A percentile compares a stretch with the other conserved stretches of the same genome.
Conservation (phyloP, 1,284 basidiomycete species). For the Malassezia yamatoensis region DNA sequence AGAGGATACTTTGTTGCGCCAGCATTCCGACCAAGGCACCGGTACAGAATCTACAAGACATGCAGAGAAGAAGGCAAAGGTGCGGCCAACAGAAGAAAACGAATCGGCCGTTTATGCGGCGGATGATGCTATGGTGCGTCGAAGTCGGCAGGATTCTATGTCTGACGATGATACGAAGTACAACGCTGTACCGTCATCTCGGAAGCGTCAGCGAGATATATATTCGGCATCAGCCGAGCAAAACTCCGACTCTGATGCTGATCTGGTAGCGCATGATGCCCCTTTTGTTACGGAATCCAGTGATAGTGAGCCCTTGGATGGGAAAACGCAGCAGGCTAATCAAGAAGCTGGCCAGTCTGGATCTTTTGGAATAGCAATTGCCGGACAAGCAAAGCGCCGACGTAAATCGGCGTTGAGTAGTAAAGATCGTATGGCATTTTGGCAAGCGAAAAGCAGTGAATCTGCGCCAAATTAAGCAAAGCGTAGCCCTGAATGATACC, state of each 20-base stretch:
- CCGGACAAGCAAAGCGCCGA: slow-evolving; percentile 6
- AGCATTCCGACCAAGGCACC: neutral
- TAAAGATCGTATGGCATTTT: slow-evolving; percentile 7
- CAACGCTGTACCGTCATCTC: neutral
- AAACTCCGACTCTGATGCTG: slow-evolving; percentile 5
- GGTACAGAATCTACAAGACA: neutral
- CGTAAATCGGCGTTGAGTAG: slow-evolving; percentile 8
- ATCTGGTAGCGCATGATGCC: slow-evolving; percentile 3
- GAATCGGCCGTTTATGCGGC: neutral
- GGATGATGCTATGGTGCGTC: neutral
- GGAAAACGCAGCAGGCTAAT: neutral
- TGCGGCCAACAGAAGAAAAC: neutral
- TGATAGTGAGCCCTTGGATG: slow-evolving; percentile 3
- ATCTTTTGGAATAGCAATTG: slow-evolving; percentile 4
- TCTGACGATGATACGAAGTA: slow-evolving; percentile 1
- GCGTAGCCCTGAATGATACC: neutral
- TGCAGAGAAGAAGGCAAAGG: neutral
- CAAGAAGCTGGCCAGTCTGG: neutral
- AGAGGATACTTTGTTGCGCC: neutral
- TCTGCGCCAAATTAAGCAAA: too few species aligned
- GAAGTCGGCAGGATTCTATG: neutral
- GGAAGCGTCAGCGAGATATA: neutral
- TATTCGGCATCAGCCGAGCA: neutral
- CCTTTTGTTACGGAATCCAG: slow-evolving; percentile 13
- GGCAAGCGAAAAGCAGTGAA: slow-evolving; percentile 9